Percentiles rank a stretch among this genome's conserved stretches.
Conservation (phyloP, 495 filamentous ascomycete species). For the Hyaloscypha hepaticicola region DNA sequence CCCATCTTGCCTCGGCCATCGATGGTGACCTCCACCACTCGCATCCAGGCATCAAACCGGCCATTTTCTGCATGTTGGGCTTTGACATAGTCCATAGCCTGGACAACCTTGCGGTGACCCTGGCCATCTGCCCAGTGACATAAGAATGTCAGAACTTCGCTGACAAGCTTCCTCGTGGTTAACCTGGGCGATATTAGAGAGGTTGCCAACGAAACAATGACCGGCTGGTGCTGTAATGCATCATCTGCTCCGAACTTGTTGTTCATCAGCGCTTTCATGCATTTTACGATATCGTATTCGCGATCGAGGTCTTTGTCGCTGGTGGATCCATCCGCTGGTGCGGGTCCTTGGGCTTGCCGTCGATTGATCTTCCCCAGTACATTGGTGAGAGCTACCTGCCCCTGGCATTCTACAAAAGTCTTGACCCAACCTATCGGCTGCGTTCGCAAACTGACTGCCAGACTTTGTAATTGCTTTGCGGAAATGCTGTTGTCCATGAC, state of each 20-base stretch:
- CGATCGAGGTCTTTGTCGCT: conserved; percentile 86
- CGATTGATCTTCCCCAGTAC: conserved; percentile 91
- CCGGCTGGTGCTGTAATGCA: conserved; percentile 85
- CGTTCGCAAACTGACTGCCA: conserved; percentile 91
- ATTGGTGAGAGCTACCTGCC: conserved; percentile 94
- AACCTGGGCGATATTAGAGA: conserved; percentile 86
- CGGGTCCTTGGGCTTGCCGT: conserved; percentile 71
- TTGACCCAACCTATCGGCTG: conserved; percentile 98
- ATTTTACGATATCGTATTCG: conserved; percentile 98
- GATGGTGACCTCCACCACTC: conserved; percentile 94
- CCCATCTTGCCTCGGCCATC: conserved; percentile 99
- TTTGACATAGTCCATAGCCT: conserved; percentile 91
- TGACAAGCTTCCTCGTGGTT: conserved; percentile 91
- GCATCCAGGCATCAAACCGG: conserved; percentile 98
- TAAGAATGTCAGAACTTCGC: conserved; percentile 93
- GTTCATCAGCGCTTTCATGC: conserved; percentile 95
- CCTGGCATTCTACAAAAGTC: conserved; percentile 95
- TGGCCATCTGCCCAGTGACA: conserved; percentile 95
- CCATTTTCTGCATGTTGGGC: conserved; percentile 87
- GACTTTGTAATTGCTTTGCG: conserved; percentile 82
- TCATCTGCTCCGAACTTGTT: conserved; percentile 98
- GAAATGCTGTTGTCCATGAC: conserved; percentile 95
- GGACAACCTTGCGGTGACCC: conserved; percentile 91
- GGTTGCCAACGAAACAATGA: conserved; percentile 83
- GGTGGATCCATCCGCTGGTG: conserved; percentile 62